Base-by-base conservation (phyloP, 2,329 filamentous ascomycete species). In the Claviceps fusiformis region DNA sequence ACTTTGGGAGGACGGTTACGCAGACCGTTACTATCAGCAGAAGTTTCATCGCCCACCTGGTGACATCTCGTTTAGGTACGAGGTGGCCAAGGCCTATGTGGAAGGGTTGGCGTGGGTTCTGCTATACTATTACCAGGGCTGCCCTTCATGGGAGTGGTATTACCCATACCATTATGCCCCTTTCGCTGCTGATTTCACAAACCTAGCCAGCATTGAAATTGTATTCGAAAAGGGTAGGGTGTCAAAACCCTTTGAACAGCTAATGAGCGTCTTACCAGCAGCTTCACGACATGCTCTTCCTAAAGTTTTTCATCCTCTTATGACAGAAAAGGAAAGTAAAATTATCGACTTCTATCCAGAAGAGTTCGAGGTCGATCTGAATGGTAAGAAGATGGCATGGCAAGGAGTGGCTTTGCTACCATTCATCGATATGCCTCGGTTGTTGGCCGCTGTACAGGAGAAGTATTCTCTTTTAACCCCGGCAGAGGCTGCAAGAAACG, bases 361-460 rank as follows among this genome's bases (percentile, higher is more conserved):
- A 65, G 89, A 95, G 29, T 98, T 98, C 63, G 83, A 87, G 17
- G 80, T 97, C 54, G 93, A 98, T 68, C 73, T 97, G 46, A 98
- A 98, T 61, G 93, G 93, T 54, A 97, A 97, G 75, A 98, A 97
- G 68, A 95, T 96, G 72, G 89, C 90, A 0, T 98, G 95, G 93
- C 92, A 97, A 68, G 93, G 93, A 59, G 86, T 98, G 54, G 90
- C 89, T 3, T 75, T 98, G 24, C 77, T 98, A 39, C 93, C 93
- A 0, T 98, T 97, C 68, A 98, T 98, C 63, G 91, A 98, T 63
- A 93, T 95, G 77, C 83, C 85, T 53, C 83, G 91, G 54, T 74
- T 98, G 19, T 75, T 98, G 9, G 77, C 79, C 19, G 92, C 92
- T 9, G 92, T 97, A 74, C 79, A 82, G 50, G 85, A 83, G 59